Conservation (phyloP, 2,329 filamentous ascomycete genomes). For the Pestalotiopsis sp. region DNA sequence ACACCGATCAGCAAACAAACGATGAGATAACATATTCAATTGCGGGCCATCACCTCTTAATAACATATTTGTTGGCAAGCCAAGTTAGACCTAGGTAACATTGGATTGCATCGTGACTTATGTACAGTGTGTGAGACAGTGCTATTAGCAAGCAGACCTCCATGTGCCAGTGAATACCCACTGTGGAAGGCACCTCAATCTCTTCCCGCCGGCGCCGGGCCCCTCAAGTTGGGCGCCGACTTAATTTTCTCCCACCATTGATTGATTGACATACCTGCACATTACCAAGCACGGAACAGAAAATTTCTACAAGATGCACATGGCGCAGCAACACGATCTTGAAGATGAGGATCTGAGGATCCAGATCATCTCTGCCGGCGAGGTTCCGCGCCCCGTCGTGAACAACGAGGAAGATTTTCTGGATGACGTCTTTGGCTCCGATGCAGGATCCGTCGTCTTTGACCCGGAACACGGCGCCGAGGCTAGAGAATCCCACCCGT, state of each 20-base stretch:
- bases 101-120: neutral
- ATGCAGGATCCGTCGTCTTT: constrained; percentile 14
- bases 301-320: constrained; percentile 16
- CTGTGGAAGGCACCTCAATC: neutral
- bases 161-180: neutral
- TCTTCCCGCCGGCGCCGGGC: neutral
- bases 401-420: constrained; percentile 14
- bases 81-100: neutral
- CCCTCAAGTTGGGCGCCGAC: neutral
- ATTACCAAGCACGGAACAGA: neutral
- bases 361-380: constrained; percentile 13
- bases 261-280: neutral
- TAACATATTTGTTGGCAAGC: too few relatives aligned
- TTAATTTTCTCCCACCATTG: neutral
- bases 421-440: constrained; percentile 18
- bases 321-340: constrained; percentile 15
- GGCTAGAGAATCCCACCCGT: constrained; percentile 40
- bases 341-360: constrained; percentile 18
- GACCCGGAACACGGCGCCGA: constrained; percentile 11
- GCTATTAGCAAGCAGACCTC: neutral
- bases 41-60: too few relatives aligned
- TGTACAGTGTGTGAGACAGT: neutral
- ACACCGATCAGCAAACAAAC: too few relatives aligned
- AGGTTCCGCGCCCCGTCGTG: neutral
- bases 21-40: too few relatives aligned